Evolutionary conservation across 805 yeast species (phyloP).

Genomic region (Hanseniaspora mollemarum): DNA sequence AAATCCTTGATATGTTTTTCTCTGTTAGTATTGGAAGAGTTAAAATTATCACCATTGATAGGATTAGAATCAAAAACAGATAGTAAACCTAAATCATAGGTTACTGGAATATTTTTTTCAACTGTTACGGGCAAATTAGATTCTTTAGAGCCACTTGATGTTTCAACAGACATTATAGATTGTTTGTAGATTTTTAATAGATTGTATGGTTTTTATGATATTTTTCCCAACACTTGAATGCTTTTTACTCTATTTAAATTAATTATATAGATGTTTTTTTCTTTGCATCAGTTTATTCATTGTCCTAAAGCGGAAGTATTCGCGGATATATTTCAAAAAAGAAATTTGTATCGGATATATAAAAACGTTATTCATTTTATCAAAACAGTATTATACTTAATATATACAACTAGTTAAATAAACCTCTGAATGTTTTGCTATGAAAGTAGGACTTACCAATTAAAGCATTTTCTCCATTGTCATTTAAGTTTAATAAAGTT

Average conservation of each 20-base stretch:
- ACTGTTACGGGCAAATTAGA: constrained; percentile 58
- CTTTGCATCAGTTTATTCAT: not conserved
- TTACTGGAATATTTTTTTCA: constrained; percentile 80
- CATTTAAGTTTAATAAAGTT: not conserved
- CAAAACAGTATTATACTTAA: not conserved
- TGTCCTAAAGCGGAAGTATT: not conserved
- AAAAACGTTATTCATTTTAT: too few relatives aligned
- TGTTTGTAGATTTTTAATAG: not conserved
- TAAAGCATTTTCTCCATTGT: not conserved
- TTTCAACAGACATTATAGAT: constrained; percentile 20
- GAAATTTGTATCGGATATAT: too few relatives aligned
- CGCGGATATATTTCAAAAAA: not conserved
- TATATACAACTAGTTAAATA: constrained; percentile 1
- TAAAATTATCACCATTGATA: constrained; percentile 49
- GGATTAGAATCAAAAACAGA: constrained; percentile 87
- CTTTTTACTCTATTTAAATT: not conserved
- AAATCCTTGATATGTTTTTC: constrained; percentile 53
- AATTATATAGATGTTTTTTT: not conserved
- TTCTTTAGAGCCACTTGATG: constrained; percentile 19
- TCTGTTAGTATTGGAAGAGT: constrained; percentile 40
- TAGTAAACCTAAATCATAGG: constrained; percentile 80
- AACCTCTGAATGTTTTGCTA: constrained; percentile 4
- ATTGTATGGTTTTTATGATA: not conserved
- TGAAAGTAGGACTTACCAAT: too few relatives aligned
- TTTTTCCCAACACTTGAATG: not conserved